Evolutionary conservation across 208 protist genomes (phyloP).

Genomic region (Tritrichomonas musculus): DNA sequence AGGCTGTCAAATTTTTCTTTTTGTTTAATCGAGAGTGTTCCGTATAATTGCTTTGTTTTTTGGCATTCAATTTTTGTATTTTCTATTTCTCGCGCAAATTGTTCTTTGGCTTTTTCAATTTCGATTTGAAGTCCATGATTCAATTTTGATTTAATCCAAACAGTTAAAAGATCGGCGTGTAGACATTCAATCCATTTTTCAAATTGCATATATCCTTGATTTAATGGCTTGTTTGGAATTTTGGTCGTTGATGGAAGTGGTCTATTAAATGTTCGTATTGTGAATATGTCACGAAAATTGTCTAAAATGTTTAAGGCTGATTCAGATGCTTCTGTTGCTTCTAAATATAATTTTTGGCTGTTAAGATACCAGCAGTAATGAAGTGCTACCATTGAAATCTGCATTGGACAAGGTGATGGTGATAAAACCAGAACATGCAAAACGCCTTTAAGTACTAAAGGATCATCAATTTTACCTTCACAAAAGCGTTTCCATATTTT

Average conservation of each 20-base stretch:
- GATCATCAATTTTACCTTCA: background rate
- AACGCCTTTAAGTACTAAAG: background rate
- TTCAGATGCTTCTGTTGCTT: background rate
- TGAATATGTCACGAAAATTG: background rate
- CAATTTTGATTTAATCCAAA: background rate
- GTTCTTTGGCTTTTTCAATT: background rate
- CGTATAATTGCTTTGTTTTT: background rate
- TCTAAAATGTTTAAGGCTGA: background rate
- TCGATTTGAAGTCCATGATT: background rate
- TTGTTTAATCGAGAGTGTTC: background rate
- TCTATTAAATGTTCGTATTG: background rate
- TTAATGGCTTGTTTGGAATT: constrained; percentile 7
- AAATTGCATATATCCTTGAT: background rate
- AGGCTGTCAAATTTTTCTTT: background rate
- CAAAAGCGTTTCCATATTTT: background rate
- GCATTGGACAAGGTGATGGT: background rate
- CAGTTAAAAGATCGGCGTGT: background rate
- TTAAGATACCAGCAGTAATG: background rate
- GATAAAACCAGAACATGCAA: background rate
- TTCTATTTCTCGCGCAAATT: constrained; percentile 8
- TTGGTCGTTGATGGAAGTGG: background rate
- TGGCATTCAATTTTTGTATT: background rate
- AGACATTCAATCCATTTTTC: constrained; percentile 16
- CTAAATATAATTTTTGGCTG: background rate
- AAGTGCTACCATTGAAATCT: background rate